Evolutionary conservation across 2,329 filamentous ascomycete species (phyloP).

Genomic region (Phyllosticta citrichinensis): DNA sequence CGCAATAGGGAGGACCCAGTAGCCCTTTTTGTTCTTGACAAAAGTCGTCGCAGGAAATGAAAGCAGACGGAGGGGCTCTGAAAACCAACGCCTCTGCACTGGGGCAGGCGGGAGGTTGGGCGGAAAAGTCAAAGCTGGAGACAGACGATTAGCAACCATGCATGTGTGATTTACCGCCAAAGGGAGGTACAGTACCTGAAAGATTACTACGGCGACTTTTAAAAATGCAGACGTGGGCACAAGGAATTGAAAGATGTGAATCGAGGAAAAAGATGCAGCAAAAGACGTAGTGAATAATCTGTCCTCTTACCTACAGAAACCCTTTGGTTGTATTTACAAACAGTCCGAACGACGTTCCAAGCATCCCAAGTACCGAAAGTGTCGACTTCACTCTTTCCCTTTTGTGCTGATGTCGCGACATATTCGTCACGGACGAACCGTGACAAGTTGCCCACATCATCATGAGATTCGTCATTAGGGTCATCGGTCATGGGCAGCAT

Average conservation of each 20-base stretch:
- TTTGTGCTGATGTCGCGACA: conserved; percentile 5
- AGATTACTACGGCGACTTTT: neutral
- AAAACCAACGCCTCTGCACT: conserved; percentile 53
- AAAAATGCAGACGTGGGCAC: neutral
- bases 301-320: conserved; percentile 68
- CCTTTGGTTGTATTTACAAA: conserved; percentile 75
- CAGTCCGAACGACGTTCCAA: conserved; percentile 77
- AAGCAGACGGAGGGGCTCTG: conserved; percentile 50
- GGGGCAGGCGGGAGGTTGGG: conserved; percentile 46
- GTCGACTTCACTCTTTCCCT: conserved; percentile 33
- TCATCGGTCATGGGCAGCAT: conserved; percentile 77
- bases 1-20: conserved; percentile 47
- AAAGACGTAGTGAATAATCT: conserved; percentile 2
- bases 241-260: neutral
- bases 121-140: conserved; percentile 46
- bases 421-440: conserved; percentile 32
- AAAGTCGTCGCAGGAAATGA: conserved; percentile 45
- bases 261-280: neutral
- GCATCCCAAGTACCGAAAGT: conserved; percentile 81
- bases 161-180: neutral
- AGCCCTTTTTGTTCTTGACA: conserved; percentile 48
- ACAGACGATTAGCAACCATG: neutral
- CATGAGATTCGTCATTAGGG: conserved; percentile 47
- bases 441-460: conserved; percentile 44
- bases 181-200: neutral